Evolutionary conservation across 208 protist genomes (phyloP).

Genomic region (Leishmania mexicana): DNA sequence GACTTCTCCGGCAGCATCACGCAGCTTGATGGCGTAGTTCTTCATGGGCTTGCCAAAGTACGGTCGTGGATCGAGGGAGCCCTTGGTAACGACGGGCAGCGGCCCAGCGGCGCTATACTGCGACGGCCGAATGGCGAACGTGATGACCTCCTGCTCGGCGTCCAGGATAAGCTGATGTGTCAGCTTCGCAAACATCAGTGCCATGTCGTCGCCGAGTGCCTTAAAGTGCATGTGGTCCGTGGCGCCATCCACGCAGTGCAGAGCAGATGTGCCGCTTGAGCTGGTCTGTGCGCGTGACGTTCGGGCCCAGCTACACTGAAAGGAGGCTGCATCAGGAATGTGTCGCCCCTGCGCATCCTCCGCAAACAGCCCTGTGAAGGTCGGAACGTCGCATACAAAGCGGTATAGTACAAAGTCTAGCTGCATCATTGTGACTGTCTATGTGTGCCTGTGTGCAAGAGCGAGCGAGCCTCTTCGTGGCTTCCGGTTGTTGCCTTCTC

Average conservation of each 20-base stretch:
- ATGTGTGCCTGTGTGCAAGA: not conserved
- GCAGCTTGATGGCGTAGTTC: slow-evolving; percentile 90
- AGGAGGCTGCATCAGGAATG: slow-evolving; percentile 69
- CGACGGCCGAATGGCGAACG: slow-evolving; percentile 64
- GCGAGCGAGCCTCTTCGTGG: not conserved
- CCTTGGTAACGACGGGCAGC: slow-evolving; percentile 73
- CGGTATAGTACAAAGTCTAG: slow-evolving; percentile 77
- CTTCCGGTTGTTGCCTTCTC: not conserved
- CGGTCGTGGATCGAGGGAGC: slow-evolving; percentile 67
- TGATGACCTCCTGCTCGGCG: slow-evolving; percentile 54
- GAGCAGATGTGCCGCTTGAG: not conserved
- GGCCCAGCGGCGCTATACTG: slow-evolving; percentile 45
- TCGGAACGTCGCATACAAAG: slow-evolving; percentile 73
- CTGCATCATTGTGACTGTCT: slow-evolving; percentile 41
- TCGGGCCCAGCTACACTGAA: slow-evolving; percentile 61
- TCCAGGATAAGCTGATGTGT: slow-evolving; percentile 37
- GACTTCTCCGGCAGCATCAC: slow-evolving; percentile 59
- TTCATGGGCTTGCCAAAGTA: slow-evolving; percentile 74
- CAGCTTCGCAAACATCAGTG: slow-evolving; percentile 48
- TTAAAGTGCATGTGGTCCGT: slow-evolving; percentile 60
- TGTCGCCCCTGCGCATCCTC: slow-evolving; percentile 48
- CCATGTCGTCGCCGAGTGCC: slow-evolving; percentile 57
- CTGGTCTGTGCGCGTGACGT: slow-evolving; percentile 43
- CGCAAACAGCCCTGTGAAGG: slow-evolving; percentile 68
- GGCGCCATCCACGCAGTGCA: slow-evolving; percentile 12